Evolutionary conservation across 495 filamentous ascomycete genomes (phyloP), one percentile per base, ranked within the genome.

Genomic region (Talaromyces nanjingensis): DNA sequence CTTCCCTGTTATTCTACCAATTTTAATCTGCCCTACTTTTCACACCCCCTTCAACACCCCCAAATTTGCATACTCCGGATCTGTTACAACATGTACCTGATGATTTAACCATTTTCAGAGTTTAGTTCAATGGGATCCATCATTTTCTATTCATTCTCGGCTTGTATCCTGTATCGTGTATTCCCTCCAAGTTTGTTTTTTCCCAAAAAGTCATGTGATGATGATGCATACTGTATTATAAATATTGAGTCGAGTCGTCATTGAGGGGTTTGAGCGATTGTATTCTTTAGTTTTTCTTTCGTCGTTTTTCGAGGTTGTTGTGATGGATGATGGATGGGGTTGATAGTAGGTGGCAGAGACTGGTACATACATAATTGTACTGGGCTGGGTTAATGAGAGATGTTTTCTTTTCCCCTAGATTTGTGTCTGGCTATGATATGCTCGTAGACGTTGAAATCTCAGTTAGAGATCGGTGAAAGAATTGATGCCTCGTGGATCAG

Each of bases 221-320:
- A 55, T 27, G 52, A 27, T 55, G 52, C 52, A 55, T 14, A 49
- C n/a, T 55, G 52, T 55, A 55, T 55, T 55, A 55, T 55, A 18
- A 55, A 27, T 29, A 16, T 22, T 6, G 6, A 55, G 9, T 29
- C 20, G 6, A 55, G 9, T 29, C 25, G 8, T 55, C 25, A 55
- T n/a, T 55, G 9, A 14, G 52, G 6, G 18, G 18, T 49, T 20
- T 42, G 12, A 55, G 52, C 52, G 22, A 29, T 24, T 55, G 52
- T 55, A 55, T 9, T 49, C n/a, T 20, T 8, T 55, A 14, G 9
- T 25, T 27, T 54, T 54, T 54, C 11, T 55, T 24, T 27, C 16
- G 0, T 11, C 8, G 27, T 55, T 11, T 55, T 55, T 14, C 49
- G 22, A 20, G 18, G 4, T 42, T 42, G 37, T 42, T 42, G 37